Base-by-base conservation (phyloP, 2,329 filamentous ascomycete species). In the Talaromyces rugulosus region DNA sequence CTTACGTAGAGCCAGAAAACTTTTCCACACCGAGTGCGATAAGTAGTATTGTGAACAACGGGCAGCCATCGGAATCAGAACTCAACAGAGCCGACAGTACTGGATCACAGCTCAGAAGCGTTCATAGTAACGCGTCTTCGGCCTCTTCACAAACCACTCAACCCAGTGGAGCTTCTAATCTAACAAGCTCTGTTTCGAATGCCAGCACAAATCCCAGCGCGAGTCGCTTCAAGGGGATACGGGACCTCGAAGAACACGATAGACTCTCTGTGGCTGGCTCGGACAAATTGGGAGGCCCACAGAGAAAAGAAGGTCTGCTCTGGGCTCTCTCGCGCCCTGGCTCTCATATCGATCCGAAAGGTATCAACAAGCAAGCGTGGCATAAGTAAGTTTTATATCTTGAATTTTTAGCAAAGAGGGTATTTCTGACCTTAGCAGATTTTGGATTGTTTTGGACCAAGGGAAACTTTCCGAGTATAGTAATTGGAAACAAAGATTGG, bases 401-500 rank as follows among this genome's bases (percentile, higher is more conserved):
- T 12, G 23, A 23, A 23, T 18, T 14, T 14, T 18, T 27, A 50
- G 11, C 23, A 56, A 16, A 23, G 23, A 51, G 14, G n/a, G 5
- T 12, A 7, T 31, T 8, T n/a, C 33, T 33, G 16, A 58, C 18
- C 33, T 27, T 18, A 2, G 12, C 69, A 96, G 92, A 72, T 99
- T 98, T 77, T 99, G 95, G 95, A 96, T 99, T 66, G 95, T 99
- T 2, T 83, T 99, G 52, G 96, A 98, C 73, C 93, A 96, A 76
- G 95, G 95, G 28, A 96, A 95, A 74, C 83, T 99, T 16, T 97
- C 94, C 1, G 95, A 99, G 73, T 99, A 99, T 77, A 96, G 93
- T 74, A 98, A 99, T 75, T 99, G 95, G 95, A 99, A 99, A 77
- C 92, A 99, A 74, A 94, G 87, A 74, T 85, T 99, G 28, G 95